Percentiles rank a stretch among this genome's conserved stretches.
phyloP scores from a whole-genome alignment of 345 rosid species.

The Aurinia saxatilis region DNA sequence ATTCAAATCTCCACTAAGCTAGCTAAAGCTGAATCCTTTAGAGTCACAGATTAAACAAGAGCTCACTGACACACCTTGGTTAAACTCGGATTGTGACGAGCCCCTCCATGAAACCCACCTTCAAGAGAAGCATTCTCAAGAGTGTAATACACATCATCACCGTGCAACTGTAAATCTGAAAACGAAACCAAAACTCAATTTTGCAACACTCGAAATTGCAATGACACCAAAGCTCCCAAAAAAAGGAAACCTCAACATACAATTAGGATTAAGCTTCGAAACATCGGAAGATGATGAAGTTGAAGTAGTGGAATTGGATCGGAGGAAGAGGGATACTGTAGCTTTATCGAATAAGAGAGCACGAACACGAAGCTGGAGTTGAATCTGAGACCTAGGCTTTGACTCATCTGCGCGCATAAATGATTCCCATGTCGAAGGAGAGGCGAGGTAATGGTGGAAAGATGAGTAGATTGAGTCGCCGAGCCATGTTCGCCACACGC shows the following conservation, averaged over 20 bases:
- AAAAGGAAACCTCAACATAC: conserved; percentile 31
- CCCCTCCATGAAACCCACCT: conserved; percentile 38
- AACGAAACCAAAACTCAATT: background rate
- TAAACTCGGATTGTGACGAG: conserved; percentile 27
- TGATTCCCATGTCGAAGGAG: conserved; percentile 70
- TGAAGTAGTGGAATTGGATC: conserved; percentile 25
- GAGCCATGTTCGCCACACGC: conserved; percentile 86
- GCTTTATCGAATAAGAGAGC: conserved; percentile 93
- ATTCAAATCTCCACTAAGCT: no score
- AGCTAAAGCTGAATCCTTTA: no score
- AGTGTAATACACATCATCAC: conserved; percentile 75
- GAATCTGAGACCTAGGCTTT: conserved; percentile 74
- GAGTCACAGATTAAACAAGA: no score
- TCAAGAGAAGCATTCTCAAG: conserved; percentile 47
- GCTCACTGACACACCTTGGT: conserved; percentile 37
- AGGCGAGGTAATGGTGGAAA: conserved; percentile 50
- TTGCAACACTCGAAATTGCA: background rate
- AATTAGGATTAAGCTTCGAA: conserved; percentile 61
- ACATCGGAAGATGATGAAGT: conserved; percentile 20
- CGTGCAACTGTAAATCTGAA: conserved; percentile 79
- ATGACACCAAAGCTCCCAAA: background rate
- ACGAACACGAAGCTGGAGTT: conserved; percentile 81
- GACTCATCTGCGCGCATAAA: conserved; percentile 71
- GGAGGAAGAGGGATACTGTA: conserved; percentile 55
- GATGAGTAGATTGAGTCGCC: conserved; percentile 58